A percentile compares a stretch with the other conserved stretches of the same genome.
phyloP scores from a whole-genome alignment of 495 filamentous ascomycete genomes.

The Massariosphaeria phaeospora region DNA sequence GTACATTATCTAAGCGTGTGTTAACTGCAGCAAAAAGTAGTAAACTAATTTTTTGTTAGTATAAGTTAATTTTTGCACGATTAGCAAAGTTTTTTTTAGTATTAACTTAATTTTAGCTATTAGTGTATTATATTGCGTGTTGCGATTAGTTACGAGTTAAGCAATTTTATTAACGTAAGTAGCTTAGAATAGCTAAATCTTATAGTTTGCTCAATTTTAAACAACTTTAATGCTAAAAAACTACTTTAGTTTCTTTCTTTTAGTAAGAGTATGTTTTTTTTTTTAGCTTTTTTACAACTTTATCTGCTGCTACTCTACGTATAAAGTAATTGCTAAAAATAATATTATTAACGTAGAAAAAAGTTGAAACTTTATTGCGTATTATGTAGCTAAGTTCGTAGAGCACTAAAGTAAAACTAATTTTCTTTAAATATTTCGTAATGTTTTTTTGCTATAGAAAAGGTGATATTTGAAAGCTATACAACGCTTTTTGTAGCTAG shows the following conservation, averaged over 20 bases:
- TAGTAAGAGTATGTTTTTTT: neutral
- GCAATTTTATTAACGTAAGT: neutral
- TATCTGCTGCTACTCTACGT: neutral
- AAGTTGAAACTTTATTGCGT: neutral
- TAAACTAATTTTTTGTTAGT: conserved; percentile 1
- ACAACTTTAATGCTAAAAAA: neutral
- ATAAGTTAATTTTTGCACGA: neutral
- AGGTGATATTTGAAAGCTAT: neutral
- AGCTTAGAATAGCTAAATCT: neutral
- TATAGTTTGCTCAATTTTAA: neutral
- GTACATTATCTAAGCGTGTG: neutral
- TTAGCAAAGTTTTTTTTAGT: neutral
- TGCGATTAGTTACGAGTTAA: neutral
- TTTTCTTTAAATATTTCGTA: neutral
- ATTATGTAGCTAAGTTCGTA: neutral
- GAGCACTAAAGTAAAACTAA: neutral
- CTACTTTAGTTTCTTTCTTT: neutral
- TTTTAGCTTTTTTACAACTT: neutral
- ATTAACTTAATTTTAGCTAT: neutral
- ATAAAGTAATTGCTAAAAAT: neutral
- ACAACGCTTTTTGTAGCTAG: neutral
- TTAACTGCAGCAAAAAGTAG: neutral
- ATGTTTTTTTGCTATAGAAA: neutral
- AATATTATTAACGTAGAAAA: conserved; percentile 1
- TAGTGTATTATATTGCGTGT: neutral